Base-by-base conservation (phyloP, 78 protist species). In the Dictyostelium firmibasis region DNA sequence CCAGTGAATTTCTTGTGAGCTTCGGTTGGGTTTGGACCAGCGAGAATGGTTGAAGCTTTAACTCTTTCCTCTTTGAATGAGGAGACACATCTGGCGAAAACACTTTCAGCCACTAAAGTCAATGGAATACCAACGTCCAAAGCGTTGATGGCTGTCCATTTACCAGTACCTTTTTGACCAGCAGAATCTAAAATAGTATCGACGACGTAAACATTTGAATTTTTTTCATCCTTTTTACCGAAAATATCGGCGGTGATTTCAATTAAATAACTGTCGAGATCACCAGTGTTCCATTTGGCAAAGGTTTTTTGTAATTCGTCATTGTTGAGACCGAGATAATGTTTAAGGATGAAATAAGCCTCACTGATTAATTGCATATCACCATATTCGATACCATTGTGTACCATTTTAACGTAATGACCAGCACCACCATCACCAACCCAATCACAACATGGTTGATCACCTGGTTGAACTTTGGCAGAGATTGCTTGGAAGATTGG, bases 361-460 rank as follows among this genome's bases (percentile, higher is more conserved):
- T 98, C 98, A 44, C 95, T 44, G 81, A 97, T 96, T 35, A 99
- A 91, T 92, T 99, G 99, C 99, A 99, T 98, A 92, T 98, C 98
- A 31, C 99, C 99, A 97, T 99, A 99, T 91, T 99, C 99, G 81
- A 98, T 98, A 36, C 99, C 99, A 85, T 99, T 99, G 98, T 99
- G 99, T 14, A 97, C 98, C 99, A 98, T 98, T 97, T 99, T 99
- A 25, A 99, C 99, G 47, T 88, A 98, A 92, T 98, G 96, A 13
- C 99, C 99, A 31, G 99, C 99, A 47, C 99, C 99, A n/a, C 98
- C 98, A 31, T 81, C 92, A 33, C 99, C 99, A 57, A 98, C 96
- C 96, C 91, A 97, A 86, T 97, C 97, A 84, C 96, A 92, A 87
- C 99, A 98, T n/a, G 98, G 96, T 74, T 84, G 93, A 31, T 81